Base-by-base conservation (phyloP, 306 rosid genomes). In the Vachellia pachyceras region DNA sequence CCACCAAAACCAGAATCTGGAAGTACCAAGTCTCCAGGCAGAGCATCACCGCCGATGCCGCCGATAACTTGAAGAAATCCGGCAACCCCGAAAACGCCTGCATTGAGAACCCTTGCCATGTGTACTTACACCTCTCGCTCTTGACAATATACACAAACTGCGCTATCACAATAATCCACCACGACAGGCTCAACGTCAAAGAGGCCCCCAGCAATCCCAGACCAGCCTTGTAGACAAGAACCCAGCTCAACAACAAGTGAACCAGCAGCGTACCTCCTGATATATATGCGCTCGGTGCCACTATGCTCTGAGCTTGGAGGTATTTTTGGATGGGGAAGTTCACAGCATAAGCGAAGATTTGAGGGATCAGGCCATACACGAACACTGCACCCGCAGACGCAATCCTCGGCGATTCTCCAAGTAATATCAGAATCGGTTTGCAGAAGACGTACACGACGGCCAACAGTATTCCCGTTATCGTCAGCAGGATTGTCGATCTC, bases 291-390 rank as follows among this genome's bases (percentile, higher is more conserved):
- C 98, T 94, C 0, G 98, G 98, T 0, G 86, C 77, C 14, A 91
- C 92, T 5, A 94, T 89, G 85, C 95, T 92, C 36, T 94, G 98
- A 11, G 98, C 84, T 7, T 94, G 98, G 0, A 91, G 91, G 39
- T 89, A 94, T 65, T 94, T 94, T 33, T 92, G 97, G 11, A 91
- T 92, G 0, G 98, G 98, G 22, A 94, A 94, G 83, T 91, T 91
- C 0, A 78, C 35, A 0, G 94, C 95, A 39, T 92, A 91, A 0
- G 98, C 95, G 20, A 94, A 90, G 15, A 94, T 94, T 35, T 91
- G 98, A 12, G 98, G 98, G 46, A 92, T 94, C 0, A 94, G 50
- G 0, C 97, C 98, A 61, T 87, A 94, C 2, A 92, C 94, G 11
- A 90, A 94, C 0, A 83, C 0, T 1, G 94, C 87, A 0, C 94